Evolutionary conservation across 2,329 filamentous ascomycete species (phyloP).

Genomic region (Aplosporella prunicola): DNA sequence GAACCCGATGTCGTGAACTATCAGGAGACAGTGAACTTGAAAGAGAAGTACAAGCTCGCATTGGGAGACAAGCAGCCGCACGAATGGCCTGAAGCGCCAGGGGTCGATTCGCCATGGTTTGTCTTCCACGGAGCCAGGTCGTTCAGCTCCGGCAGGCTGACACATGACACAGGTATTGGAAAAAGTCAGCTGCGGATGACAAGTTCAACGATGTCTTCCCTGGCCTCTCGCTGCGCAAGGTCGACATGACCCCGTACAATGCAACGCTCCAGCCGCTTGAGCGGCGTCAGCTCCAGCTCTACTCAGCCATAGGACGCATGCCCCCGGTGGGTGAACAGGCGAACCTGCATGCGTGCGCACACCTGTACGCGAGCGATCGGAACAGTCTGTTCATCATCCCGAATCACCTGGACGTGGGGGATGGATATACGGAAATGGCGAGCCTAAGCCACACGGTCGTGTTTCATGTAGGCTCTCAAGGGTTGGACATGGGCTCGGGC

Average conservation of each 20-base stretch:
- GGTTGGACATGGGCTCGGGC: conserved; percentile 20
- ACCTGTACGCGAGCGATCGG: conserved; percentile 48
- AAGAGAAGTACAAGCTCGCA: conserved; percentile 24
- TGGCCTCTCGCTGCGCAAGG: conserved; percentile 41
- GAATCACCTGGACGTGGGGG: conserved; percentile 29
- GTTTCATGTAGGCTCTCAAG: conserved; percentile 23
- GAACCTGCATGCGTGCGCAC: conserved; percentile 49
- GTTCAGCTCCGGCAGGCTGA: not conserved
- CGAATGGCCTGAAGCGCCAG: conserved; percentile 21
- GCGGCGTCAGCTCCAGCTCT: conserved; percentile 25
- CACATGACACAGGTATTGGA: conserved; percentile 19
- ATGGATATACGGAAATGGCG: conserved; percentile 23
- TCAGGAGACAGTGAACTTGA: conserved; percentile 28
- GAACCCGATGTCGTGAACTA: conserved; percentile 26
- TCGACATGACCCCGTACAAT: conserved; percentile 45
- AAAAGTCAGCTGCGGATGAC: conserved; percentile 22
- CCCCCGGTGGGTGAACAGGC: conserved; percentile 20
- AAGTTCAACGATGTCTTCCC: conserved; percentile 32
- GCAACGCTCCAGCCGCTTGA: conserved; percentile 25
- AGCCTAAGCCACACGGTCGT: conserved; percentile 25
- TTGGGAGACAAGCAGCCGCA: conserved; percentile 24
- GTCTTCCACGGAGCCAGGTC: not conserved
- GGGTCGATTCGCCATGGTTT: conserved; percentile 27
- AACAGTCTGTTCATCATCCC: conserved; percentile 46
- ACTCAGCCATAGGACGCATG: conserved; percentile 25